A percentile compares a stretch with the other conserved stretches of the same genome.
Evolutionary conservation across 2,329 filamentous ascomycete species (phyloP).

Genomic region (Acarospora socialis): DNA sequence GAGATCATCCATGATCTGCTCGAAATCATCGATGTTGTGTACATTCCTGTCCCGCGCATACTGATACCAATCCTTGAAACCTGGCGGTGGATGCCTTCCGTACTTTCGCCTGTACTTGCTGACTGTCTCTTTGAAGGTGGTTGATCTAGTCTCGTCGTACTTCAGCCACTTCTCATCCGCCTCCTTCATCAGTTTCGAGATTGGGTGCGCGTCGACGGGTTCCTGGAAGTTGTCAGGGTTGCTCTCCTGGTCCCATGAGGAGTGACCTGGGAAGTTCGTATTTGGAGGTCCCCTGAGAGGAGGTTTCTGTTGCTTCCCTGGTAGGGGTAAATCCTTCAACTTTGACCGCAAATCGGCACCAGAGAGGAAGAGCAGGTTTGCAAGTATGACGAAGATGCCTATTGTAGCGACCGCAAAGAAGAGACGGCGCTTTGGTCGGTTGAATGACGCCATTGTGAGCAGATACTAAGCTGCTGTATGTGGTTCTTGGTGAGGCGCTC

Average conservation of each 20-base stretch:
- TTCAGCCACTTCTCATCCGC: conserved; percentile 21
- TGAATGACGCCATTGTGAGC: neutral
- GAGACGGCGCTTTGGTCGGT: neutral
- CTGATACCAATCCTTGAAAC: conserved; percentile 27
- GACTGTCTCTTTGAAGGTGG: conserved; percentile 25
- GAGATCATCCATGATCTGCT: conserved; percentile 25
- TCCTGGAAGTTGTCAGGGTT: conserved; percentile 7
- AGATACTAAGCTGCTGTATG: no score
- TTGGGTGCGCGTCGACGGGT: conserved; percentile 20
- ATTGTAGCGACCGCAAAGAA: neutral
- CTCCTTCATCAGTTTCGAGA: conserved; percentile 21
- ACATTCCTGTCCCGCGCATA: conserved; percentile 24
- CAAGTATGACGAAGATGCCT: neutral
- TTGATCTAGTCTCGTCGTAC: conserved; percentile 22
- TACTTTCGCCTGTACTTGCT: conserved; percentile 24
- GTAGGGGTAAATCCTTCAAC: neutral
- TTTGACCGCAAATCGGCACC: neutral
- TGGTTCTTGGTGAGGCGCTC: no score
- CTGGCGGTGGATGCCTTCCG: conserved; percentile 27
- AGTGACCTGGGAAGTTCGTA: neutral
- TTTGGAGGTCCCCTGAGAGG: neutral
- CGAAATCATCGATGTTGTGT: conserved; percentile 26
- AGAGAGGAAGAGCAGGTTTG: neutral
- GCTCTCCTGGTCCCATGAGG: conserved; percentile 11
- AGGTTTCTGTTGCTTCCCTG: neutral